Evolutionary conservation across 2,329 filamentous ascomycete genomes (phyloP), one percentile per base, ranked within the genome.

Genomic region (Clarireedia paspali): DNA sequence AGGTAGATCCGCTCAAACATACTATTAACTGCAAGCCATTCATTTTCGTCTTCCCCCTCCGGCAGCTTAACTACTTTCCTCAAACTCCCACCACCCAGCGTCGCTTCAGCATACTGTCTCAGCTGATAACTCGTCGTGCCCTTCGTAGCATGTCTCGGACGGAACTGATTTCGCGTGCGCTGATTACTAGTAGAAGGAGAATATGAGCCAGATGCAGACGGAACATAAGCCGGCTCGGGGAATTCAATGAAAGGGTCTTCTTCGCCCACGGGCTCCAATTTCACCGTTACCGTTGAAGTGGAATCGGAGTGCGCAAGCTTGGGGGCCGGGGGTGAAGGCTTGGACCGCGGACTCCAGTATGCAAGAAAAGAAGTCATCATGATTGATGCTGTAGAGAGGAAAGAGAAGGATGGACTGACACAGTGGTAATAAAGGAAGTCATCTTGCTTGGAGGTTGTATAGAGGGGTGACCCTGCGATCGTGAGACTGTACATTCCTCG

Each of bases 11-110:
- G 10, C 15, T 4, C 26, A 42, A 40, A 64, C 83, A 66, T 76
- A 95, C 91, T 88, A 75, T 99, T 99, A 66, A 99, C 94, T 27
- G 94, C 94, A 59, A 99, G 75, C 94, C 94, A 99, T 74, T 99
- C 94, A 70, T 96, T 95, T 74, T 95, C 81, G 70, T 99, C 94
- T 70, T 99, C 94, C 57, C 95, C 94, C 69, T 99, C 95, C 14
- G 95, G 94, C 59, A 99, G 78, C 77, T 92, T 95, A 63, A 99
- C 94, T 27, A 95, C 91, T 76, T 99, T 97, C 67, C 91, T 84
- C 74, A 99, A 75, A 73, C 91, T 96, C 49, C 94, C 94, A 65
- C 90, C 95, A 38, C 94, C 94, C 39, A 99, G 80, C 10, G 94
- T 99, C 47, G 95, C 94, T 73, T 99, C 95, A 52, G 94, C 94